Percentiles rank a stretch among this genome's conserved stretches.
phyloP scores from a whole-genome alignment of 768 basidiomycete species.

The Trametopsis cervina region DNA sequence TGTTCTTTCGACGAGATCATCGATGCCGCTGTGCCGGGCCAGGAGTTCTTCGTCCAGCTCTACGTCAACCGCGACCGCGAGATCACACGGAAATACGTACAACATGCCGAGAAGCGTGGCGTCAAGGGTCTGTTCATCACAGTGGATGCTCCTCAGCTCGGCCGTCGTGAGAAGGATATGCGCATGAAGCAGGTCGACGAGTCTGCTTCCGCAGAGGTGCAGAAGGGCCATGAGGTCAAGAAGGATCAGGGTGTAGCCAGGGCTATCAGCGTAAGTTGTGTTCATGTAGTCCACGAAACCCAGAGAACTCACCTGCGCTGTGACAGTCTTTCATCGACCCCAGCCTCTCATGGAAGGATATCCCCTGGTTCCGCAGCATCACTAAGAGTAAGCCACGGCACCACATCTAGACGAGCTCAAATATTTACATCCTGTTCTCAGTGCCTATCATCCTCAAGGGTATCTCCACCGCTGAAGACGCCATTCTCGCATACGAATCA shows the following conservation, averaged over 20 bases:
- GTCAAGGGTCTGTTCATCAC: constrained; percentile 95
- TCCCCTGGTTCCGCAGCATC: constrained; percentile 57
- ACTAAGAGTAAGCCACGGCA: constrained; percentile 32
- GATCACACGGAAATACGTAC: constrained; percentile 78
- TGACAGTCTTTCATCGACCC: constrained; percentile 91
- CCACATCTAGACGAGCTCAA: too few species aligned
- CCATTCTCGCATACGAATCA: constrained; percentile 40
- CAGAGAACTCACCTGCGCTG: not conserved
- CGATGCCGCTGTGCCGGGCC: constrained; percentile 71
- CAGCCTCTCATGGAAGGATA: constrained; percentile 76
- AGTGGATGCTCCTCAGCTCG: constrained; percentile 94
- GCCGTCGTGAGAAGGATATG: constrained; percentile 95
- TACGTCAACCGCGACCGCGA: constrained; percentile 90
- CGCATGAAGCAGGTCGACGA: constrained; percentile 88
- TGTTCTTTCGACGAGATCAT: constrained; percentile 95
- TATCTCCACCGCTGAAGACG: constrained; percentile 58
- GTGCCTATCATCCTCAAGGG: constrained; percentile 62
- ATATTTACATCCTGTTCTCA: not conserved
- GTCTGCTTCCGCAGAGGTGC: constrained; percentile 43
- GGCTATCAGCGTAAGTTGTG: constrained; percentile 71
- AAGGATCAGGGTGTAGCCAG: constrained; percentile 86
- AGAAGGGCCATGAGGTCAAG: constrained; percentile 45
- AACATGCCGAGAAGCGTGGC: constrained; percentile 85
- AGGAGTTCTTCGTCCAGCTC: constrained; percentile 82
- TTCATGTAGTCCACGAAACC: not conserved